A percentile compares a stretch with the other conserved stretches of the same genome.
These are phyloP conservation scores for Skeletonema costatum DNA, from an alignment of 108 stramenopile species.

Conservation along the genomic window DNA sequence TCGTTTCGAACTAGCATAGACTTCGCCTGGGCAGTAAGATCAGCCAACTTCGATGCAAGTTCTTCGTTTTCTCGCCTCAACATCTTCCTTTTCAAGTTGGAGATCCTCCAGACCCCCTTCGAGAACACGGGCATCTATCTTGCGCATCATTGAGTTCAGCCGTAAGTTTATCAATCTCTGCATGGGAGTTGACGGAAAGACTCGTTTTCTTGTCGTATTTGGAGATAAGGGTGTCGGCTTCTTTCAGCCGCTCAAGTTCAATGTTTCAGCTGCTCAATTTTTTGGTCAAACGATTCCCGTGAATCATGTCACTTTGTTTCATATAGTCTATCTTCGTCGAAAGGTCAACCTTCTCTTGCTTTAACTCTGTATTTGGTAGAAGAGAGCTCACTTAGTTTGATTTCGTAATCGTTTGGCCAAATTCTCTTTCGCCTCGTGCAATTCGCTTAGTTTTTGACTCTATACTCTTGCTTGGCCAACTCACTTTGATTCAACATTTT, in stretches of 20 bases:
- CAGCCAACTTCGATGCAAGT: constrained; percentile 20
- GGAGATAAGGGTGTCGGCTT: constrained; percentile 1
- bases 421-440: neutral
- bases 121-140: neutral
- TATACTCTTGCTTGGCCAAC: neutral
- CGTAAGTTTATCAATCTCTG: neutral
- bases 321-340: neutral
- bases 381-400: neutral
- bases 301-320: neutral
- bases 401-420: neutral
- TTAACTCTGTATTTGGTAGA: neutral
- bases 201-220: neutral
- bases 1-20: constrained; percentile 39
- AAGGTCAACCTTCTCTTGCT: neutral
- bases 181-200: neutral
- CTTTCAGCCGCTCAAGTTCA: constrained; percentile 8
- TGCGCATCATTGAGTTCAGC: neutral
- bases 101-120: constrained; percentile 1
- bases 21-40: constrained; percentile 42
- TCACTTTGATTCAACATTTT: neutral
- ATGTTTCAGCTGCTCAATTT: constrained; percentile 11
- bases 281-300: neutral
- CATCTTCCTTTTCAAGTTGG: neutral
- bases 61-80: constrained; percentile 28
- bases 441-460: neutral